Conservation (phyloP, 2,329 filamentous ascomycete genomes). For the Trichoderma sp. region DNA sequence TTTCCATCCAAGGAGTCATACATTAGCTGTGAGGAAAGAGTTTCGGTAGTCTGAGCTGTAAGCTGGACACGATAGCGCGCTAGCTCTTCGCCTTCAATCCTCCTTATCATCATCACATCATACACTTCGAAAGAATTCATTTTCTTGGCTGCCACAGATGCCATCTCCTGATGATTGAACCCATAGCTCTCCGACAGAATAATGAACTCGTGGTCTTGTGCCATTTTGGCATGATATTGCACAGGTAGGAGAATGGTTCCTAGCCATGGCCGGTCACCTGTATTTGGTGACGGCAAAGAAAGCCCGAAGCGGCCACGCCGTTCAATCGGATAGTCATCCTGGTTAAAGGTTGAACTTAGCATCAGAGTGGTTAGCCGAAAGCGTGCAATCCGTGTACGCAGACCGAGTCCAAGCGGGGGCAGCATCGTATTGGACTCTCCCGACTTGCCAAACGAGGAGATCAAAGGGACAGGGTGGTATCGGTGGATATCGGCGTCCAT, state of each 20-base stretch:
- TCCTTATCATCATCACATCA: constrained; percentile 21
- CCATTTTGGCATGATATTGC: constrained; percentile 17
- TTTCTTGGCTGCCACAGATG: background rate
- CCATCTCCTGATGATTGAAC: constrained; percentile 16
- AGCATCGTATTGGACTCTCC: background rate
- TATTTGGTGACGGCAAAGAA: constrained; percentile 2
- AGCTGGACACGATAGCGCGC: background rate
- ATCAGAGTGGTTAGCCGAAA: constrained; percentile 2
- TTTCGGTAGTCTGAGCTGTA: background rate
- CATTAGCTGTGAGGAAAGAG: background rate
- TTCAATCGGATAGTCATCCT: constrained; percentile 6
- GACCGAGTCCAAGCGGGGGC: background rate
- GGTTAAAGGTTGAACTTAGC: background rate
- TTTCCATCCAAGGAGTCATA: constrained; percentile 1
- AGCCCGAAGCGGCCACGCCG: constrained; percentile 15
- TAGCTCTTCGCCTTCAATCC: constrained; percentile 2
- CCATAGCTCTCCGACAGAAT: constrained; percentile 22
- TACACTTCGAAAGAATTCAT: constrained; percentile 10
- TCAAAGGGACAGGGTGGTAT: background rate
- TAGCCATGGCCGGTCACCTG: constrained; percentile 9
- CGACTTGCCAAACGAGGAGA: background rate
- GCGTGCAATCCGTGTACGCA: background rate
- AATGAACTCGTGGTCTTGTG: constrained; percentile 15
- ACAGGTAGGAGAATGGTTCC: constrained; percentile 15
- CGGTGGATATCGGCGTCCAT: background rate